Evolutionary conservation across 345 rosid genomes (phyloP), one percentile per base, ranked within the genome.

Genomic region (Alliaria petiolata): DNA sequence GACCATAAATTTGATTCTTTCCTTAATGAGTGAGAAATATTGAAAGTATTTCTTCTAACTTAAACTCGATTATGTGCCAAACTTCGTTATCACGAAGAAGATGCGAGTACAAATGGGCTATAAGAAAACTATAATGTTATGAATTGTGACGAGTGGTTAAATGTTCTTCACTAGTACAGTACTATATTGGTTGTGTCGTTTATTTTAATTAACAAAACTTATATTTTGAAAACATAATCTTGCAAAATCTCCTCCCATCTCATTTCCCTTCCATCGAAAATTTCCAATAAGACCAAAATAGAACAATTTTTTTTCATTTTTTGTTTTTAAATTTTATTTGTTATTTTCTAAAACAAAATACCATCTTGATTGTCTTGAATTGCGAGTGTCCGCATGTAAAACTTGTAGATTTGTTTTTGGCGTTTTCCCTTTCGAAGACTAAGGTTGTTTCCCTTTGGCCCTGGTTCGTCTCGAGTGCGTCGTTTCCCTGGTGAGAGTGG

Each of bases 1-100:
- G 35, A 60, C 36, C 47, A 47, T 51, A 60, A 50, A 60, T 43
- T 60, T 75, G 52, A 68, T 75, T 75, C 65, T 69, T 69, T 75
- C 19, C 57, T 43, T 60, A 43, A 44, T 45, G 51, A 61, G 69
- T 75, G 74, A 68, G 28, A 75, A 51, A 60, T 61, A 75, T 44
- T 61, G 51, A 15, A 62, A 34, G 65, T 26, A 40, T 67, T 59
- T 67, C n/a, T 67, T 39, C 59, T 49, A 46, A 38, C 36, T 46
- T 65, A 71, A 46, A 28, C 17, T 45, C 14, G 12, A 64, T 38
- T 26, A 36, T 64, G 46, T 55, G 55, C 57, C 44, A 56, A 56
- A 36, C 77, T 46, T 58, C 14, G 45, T 19, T 49, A 49, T 40
- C 53, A 57, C 57, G 28, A 73, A 16, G 66, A 39, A 39, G 8